Percentiles rank a stretch among this genome's conserved stretches.
Conservation (phyloP, 1,139 yeast genomes). For the Sugiyamaella pinicola region DNA sequence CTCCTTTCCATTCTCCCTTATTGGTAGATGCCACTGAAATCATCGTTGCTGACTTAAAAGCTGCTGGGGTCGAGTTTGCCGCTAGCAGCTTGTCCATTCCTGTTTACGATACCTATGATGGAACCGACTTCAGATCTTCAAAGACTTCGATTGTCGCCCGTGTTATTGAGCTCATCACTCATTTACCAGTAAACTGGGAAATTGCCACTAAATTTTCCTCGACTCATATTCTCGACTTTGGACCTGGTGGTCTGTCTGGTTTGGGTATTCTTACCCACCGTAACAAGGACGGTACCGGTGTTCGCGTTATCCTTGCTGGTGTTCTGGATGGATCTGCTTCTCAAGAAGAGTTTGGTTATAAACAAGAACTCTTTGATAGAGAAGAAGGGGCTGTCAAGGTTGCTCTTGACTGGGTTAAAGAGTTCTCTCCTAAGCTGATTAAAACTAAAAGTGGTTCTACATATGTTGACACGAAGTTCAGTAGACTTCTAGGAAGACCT, state of each 20-base stretch:
- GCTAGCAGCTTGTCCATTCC: constrained; percentile 69
- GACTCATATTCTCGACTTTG: constrained; percentile 92
- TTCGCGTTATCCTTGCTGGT: constrained; percentile 91
- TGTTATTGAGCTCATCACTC: constrained; percentile 78
- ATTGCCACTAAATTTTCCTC: constrained; percentile 74
- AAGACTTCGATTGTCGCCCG: constrained; percentile 61
- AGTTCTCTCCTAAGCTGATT: constrained; percentile 82
- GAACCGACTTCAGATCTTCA: constrained; percentile 68
- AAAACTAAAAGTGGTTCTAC: constrained; percentile 63
- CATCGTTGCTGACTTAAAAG: constrained; percentile 65
- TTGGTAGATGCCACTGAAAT: constrained; percentile 69
- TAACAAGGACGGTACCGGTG: constrained; percentile 98
- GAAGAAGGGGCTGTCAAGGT: constrained; percentile 65
- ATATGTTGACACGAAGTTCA: constrained; percentile 90
- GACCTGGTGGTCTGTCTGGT: constrained; percentile 99
- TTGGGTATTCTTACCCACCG: constrained; percentile 94
- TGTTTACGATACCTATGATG: constrained; percentile 87
- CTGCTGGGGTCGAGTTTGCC: constrained; percentile 59
- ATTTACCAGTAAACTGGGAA: constrained; percentile 95
- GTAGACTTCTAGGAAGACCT: constrained; percentile 89
- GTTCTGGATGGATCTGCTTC: constrained; percentile 67
- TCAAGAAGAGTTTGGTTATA: constrained; percentile 88
- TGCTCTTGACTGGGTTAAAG: constrained; percentile 90
- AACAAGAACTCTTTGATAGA: constrained; percentile 87
- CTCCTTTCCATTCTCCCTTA: constrained; percentile 95